These are phyloP conservation scores for Penicillium sumatraense DNA, from an alignment of 2,329 filamentous ascomycete genomes.

Conservation along the genomic window DNA sequence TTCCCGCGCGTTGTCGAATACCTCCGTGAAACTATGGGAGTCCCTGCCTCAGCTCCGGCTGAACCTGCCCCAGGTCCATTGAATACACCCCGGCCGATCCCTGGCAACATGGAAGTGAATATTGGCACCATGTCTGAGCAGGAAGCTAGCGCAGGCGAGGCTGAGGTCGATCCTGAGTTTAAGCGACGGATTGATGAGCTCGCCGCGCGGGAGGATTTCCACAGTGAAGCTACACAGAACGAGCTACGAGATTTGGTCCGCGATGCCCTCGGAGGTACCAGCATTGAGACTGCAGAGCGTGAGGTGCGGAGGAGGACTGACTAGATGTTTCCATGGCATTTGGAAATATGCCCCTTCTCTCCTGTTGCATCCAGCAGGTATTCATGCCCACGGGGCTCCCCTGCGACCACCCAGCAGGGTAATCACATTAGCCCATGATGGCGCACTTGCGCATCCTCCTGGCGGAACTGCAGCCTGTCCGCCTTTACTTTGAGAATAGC, in stretches of 20 bases:
- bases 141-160: constrained; percentile 59
- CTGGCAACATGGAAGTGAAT: constrained; percentile 76
- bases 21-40: constrained; percentile 53
- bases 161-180: constrained; percentile 79
- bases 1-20: constrained; percentile 77
- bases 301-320: constrained; percentile 67
- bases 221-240: constrained; percentile 77
- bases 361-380: too few relatives aligned
- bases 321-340: constrained; percentile 44
- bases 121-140: constrained; percentile 73
- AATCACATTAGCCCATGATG: not conserved
- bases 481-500: too few relatives aligned
- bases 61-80: constrained; percentile 38
- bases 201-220: constrained; percentile 80
- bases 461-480: too few relatives aligned
- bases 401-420: not conserved
- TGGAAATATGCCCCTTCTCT: not conserved
- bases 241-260: constrained; percentile 78
- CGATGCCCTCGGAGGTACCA: constrained; percentile 75
- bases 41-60: constrained; percentile 25
- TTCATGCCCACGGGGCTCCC: too few relatives aligned
- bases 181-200: constrained; percentile 86
- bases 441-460: too few relatives aligned
- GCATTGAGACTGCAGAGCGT: constrained; percentile 62
- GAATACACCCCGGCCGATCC: constrained; percentile 65